Base-by-base conservation (phyloP, 2,329 filamentous ascomycete species). In the Fusarium torulosum region DNA sequence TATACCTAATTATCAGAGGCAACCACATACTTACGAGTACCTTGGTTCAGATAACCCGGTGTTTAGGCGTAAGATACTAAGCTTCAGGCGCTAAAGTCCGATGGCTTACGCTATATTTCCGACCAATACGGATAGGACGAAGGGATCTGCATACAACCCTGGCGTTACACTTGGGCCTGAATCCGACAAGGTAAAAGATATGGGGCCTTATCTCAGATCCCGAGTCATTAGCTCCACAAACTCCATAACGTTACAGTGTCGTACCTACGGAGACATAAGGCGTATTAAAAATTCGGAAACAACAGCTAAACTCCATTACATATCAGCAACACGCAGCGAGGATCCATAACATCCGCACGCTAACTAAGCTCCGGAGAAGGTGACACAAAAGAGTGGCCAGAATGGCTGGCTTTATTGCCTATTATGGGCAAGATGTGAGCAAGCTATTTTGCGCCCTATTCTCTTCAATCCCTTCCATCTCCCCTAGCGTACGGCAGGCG, bases 241-340 rank as follows among this genome's bases (percentile, higher is more conserved):
- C 59, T 40, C 54, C 53, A 33, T 64, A 63, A 53, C 60, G 60
- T 63, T 29, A 29, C 27, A 29, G 27, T 6, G 27, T 29, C 27
- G 27, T 64, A 50, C n/a, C n/a, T n/a, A n/a, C n/a, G n/a, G n/a
- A n/a, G 45, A 23, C 37, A 13, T 40, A 25, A 20, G 40, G 23
- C 29, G 31, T 29, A 27, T 27, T 27, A 52, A 44, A 38, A n/a
- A 45, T 35, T 61, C 65, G 65, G 65, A 68, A 51, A 68, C 64
- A 65, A 67, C 45, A 49, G 51, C 64, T 67, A 66, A 66, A 66
- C 65, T 68, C 65, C 54, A 61, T 64, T 47, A 29, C 27, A 23
- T 23, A 41, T 45, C 58, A 63, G 59, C 58, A 63, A 41, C 31
- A 40, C 45, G 57, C 59, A 62, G 38, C 14, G 31, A 49, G 52